These are phyloP conservation scores for Kodamaea kaohsiungensis DNA, from an alignment of 805 yeast species.

Conservation along the genomic window DNA sequence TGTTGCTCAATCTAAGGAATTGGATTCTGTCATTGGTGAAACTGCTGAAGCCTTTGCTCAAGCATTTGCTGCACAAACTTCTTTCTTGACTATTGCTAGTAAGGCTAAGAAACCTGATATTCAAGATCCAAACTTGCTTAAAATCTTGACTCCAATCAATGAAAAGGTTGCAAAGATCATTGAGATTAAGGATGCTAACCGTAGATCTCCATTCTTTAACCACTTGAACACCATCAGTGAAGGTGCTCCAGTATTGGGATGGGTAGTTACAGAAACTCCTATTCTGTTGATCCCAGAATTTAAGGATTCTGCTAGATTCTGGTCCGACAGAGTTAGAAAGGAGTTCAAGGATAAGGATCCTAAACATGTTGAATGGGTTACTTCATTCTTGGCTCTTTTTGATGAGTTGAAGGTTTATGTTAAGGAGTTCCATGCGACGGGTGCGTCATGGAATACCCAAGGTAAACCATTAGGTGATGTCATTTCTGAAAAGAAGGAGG, in stretches of 20 bases:
- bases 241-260: slow-evolving; percentile 86
- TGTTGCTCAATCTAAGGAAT: slow-evolving; percentile 48
- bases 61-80: slow-evolving; percentile 62
- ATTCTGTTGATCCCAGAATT: slow-evolving; percentile 75
- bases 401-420: slow-evolving; percentile 72
- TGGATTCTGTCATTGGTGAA: slow-evolving; percentile 60
- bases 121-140: slow-evolving; percentile 52
- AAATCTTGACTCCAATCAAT: slow-evolving; percentile 69
- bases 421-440: slow-evolving; percentile 77
- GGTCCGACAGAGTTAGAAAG: slow-evolving; percentile 88
- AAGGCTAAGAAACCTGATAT: slow-evolving; percentile 65
- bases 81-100: slow-evolving; percentile 58
- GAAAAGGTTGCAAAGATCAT: slow-evolving; percentile 56
- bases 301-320: slow-evolving; percentile 89
- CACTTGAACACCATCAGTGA: slow-evolving; percentile 84
- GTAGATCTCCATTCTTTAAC: slow-evolving; percentile 63
- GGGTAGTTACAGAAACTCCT: slow-evolving; percentile 83
- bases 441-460: slow-evolving; percentile 71
- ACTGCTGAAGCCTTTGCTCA: slow-evolving; percentile 49
- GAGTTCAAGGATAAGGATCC: slow-evolving; percentile 75
- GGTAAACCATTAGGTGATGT: slow-evolving; percentile 61
- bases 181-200: slow-evolving; percentile 71
- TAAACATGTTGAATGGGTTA: slow-evolving; percentile 80
- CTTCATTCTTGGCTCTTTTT: slow-evolving; percentile 58
- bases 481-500: slow-evolving; percentile 23